phyloP scores from a whole-genome alignment of 192 early-diverging fungal genomes.

The Rhizophagus prolifer region DNA sequence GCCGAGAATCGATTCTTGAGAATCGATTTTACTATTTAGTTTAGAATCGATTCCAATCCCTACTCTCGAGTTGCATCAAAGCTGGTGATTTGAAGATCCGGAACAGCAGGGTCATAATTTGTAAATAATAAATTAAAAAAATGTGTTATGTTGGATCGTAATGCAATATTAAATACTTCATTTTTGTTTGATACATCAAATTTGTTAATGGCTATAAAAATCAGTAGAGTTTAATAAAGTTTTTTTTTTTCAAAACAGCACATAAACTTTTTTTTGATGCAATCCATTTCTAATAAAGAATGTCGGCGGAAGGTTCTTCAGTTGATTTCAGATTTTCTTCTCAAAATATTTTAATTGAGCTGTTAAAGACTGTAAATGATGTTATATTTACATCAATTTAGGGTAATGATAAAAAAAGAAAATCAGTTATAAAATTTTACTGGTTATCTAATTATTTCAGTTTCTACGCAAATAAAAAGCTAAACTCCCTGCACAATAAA shows the following conservation, averaged over 20 bases:
- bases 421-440: too few species aligned
- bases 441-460: too few species aligned
- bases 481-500: too few species aligned
- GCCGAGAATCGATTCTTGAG: too few species aligned
- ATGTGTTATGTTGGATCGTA: background rate
- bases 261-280: background rate
- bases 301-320: too few species aligned
- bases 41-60: too few species aligned
- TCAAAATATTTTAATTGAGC: background rate
- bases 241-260: background rate
- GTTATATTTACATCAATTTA: too few species aligned
- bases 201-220: background rate
- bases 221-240: background rate
- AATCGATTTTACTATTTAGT: too few species aligned
- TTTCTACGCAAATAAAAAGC: too few species aligned
- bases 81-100: background rate
- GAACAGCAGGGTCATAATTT: background rate
- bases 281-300: background rate
- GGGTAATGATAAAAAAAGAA: too few species aligned
- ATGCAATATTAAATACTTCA: background rate
- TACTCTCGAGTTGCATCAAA: background rate
- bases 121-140: background rate
- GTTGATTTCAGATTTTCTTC: background rate
- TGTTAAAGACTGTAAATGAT: too few species aligned
- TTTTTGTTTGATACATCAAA: background rate